Percentiles rank a stretch among this genome's conserved stretches.
These are phyloP conservation scores for Periconia sp. DNA, from an alignment of 2,329 filamentous ascomycete species.

Conservation along the genomic window DNA sequence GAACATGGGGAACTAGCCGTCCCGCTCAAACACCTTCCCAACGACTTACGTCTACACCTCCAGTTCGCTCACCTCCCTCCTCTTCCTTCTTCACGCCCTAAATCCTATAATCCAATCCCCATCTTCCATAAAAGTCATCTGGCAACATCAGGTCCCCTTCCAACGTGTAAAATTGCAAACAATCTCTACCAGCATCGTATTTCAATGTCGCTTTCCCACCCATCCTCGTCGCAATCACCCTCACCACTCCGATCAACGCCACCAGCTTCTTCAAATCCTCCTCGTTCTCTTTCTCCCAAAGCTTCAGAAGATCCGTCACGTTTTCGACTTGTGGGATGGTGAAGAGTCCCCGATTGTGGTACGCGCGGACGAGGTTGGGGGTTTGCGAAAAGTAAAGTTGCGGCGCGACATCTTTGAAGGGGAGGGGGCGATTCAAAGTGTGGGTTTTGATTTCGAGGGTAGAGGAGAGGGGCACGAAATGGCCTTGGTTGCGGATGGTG, in stretches of 20 bases:
- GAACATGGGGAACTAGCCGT: too few species aligned
- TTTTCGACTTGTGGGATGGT: slow-evolving; percentile 10
- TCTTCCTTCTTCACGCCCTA: too few species aligned
- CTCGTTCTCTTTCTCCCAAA: slow-evolving; percentile 16
- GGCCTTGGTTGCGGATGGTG: slow-evolving; percentile 33
- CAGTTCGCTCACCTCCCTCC: too few species aligned
- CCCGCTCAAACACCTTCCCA: too few species aligned
- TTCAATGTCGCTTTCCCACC: slow-evolving; percentile 13
- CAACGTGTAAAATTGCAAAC: slow-evolving; percentile 4
- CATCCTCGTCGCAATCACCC: slow-evolving; percentile 8
- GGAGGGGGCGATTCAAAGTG: slow-evolving; percentile 34
- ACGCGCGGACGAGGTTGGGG: slow-evolving; percentile 50
- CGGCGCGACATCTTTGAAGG: slow-evolving; percentile 38
- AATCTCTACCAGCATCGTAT: slow-evolving; percentile 12
- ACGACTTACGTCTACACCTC: too few species aligned
- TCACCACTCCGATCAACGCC: slow-evolving; percentile 13
- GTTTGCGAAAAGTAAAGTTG: slow-evolving; percentile 54
- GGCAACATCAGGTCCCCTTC: slow-evolving; percentile 10
- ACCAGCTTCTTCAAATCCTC: slow-evolving; percentile 4
- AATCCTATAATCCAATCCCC: too few species aligned
- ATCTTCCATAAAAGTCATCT: slow-evolving; percentile 16
- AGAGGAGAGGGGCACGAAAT: slow-evolving; percentile 18
- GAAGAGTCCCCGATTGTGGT: slow-evolving; percentile 45
- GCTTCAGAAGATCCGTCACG: slow-evolving; percentile 9
- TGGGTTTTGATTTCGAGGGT: slow-evolving; percentile 53